Base-by-base conservation (phyloP, 768 basidiomycete genomes). In the Lactarius pseudohatsudake region DNA sequence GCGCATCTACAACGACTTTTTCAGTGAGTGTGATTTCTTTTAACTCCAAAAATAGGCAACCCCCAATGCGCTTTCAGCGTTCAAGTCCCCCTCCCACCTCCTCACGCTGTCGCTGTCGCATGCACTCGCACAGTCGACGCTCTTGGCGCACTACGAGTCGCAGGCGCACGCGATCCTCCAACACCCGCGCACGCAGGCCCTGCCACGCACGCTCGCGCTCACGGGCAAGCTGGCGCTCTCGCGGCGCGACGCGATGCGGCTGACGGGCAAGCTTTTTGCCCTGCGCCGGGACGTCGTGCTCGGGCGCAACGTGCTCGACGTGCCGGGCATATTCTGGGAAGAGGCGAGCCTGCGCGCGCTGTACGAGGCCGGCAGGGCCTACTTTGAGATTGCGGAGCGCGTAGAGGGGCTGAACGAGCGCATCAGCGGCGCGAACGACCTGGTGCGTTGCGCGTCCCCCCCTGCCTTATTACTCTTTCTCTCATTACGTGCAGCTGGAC, bases 1-100 rank as follows among this genome's bases (percentile, higher is more conserved):
- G 18, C 85, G 95, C 56, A 95, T 98, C 69, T 97, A 92, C 79
- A 96, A 98, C 68, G 95, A 96, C 76, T 92, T 96, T 78, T 96
- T 96, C 78, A 95, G 94, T 95, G 73, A 71, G 90, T 81, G 3
- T 13, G 22, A 3, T 2, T 11, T 32, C 34, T 45, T 10, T 32
- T 32, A 2, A 34, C 8, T 69, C 10, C 41, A 54, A 0, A 30
- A 67, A 43, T 70, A 32, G 58, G 41, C 26, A 16, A 32, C 32
- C 32, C 50, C 57, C 26, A 8, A 58, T 10, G 58, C 55, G 10
- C n/a, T 53, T 32, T 28, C 70, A 96, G 94, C 96, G 4, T 89
- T 97, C 74, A 96, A 95, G 79, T 91, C 92, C 0, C 90, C 88
- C 30, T 96, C 94, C 0, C 92, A 94, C 72, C 85, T 95, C 47